These are phyloP conservation scores for Pythium periplocum DNA, from an alignment of 352 stramenopile species.

Conservation along the genomic window DNA sequence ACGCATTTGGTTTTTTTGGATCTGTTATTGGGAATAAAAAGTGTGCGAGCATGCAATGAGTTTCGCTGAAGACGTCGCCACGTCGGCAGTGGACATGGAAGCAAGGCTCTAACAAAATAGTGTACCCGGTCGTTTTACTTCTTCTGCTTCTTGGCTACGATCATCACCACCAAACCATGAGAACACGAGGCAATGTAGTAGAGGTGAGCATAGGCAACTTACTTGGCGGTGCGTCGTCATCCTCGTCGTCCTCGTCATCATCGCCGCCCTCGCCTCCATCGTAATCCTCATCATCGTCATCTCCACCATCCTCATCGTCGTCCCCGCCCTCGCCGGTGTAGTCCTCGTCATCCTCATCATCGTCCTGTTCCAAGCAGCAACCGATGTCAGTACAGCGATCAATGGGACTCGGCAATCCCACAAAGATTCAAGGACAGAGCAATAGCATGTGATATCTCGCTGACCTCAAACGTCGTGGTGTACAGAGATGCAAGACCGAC, in stretches of 20 bases:
- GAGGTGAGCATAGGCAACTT: constrained; percentile 2
- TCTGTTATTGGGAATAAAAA: constrained; percentile 3
- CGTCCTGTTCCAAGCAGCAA: constrained; percentile 21
- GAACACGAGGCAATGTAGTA: background rate
- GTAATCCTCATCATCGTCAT: constrained; percentile 40
- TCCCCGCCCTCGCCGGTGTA: constrained; percentile 22
- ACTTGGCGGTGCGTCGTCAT: constrained; percentile 47
- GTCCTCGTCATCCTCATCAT: constrained; percentile 46
- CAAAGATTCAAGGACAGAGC: background rate
- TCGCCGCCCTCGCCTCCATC: constrained; percentile 24
- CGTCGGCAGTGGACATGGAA: background rate
- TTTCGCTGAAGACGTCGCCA: background rate
- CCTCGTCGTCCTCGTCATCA: constrained; percentile 36
- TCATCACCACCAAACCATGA: background rate
- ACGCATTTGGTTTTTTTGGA: constrained; percentile 1
- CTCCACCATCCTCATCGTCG: constrained; percentile 11
- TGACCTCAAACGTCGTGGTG: constrained; percentile 51
- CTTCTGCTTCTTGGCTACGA: constrained; percentile 65
- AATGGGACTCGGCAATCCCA: background rate
- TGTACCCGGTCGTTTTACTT: constrained; percentile 20
- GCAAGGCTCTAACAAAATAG: constrained; percentile 21
- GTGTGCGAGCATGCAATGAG: background rate
- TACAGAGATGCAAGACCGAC: constrained; percentile 64
- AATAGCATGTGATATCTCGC: background rate
- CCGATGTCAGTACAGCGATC: background rate